Base-by-base conservation (phyloP, 139 green algal species). In the Pseudopediastrum boryanum region DNA sequence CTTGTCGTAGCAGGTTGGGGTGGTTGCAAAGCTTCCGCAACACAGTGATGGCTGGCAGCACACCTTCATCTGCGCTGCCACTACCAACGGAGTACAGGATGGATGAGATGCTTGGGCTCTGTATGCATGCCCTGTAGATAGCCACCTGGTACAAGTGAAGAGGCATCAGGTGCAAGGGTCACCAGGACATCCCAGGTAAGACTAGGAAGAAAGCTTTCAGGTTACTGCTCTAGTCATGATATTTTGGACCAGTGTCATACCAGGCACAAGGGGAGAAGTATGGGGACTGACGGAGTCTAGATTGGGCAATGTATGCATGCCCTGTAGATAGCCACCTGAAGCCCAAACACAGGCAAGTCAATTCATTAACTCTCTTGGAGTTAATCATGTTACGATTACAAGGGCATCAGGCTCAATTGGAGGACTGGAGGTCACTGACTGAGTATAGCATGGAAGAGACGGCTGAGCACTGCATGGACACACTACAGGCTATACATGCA, bases 21-120 rank as follows among this genome's bases (percentile, higher is more conserved):
- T 94, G 89, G 81, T 94, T 94, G 82, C 91, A 94, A 38, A 94
- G 70, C 85, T 96, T 92, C 7, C 82, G 54, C 75, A 95, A 73
- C 21, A 79, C 78, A 27, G 81, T 86, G 71, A 95, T 89, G n/a
- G 90, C 70, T 2, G 86, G 76, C 31, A 95, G 87, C n/a, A 79
- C 58, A 65, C 85, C 85, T 27, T 85, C 86, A 51, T 65, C 77
- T 38, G 71, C 71, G 23, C 36, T 41, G 19, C 83, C 59, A 8
- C 68, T 62, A 33, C 58, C 75, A 5, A 52, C 10, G 41, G 74
- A 43, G 51, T 56, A 38, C 61, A 81, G 65, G 48, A 88, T 54
- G n/a, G n/a, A 48, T 3, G 67, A 65, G 31, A 89, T 83, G 2
- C 33, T 27, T 51, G 75, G 77, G 62, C 71, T 78, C 9, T 67